Evolutionary conservation across 2,329 filamentous ascomycete genomes (phyloP), one percentile per base, ranked within the genome.

Genomic region (Tolypocladium sp.): DNA sequence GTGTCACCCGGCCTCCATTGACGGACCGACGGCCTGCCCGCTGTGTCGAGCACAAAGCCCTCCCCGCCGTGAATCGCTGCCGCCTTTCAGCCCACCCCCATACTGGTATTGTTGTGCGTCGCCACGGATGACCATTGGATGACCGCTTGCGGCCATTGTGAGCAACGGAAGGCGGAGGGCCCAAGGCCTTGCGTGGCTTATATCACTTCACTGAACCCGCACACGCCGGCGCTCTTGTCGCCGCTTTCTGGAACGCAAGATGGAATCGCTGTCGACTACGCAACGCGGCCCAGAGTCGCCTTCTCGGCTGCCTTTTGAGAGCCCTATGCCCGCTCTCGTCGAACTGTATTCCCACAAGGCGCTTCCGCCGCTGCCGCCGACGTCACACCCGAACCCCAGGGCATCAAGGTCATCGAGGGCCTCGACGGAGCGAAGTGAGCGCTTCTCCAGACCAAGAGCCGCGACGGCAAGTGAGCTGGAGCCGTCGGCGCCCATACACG

Each of bases 341-440:
- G 56, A 60, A 22, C 35, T 58, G 1, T 68, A 68, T 44, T 58
- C 64, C 13, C 58, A 61, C 46, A 64, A 60, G 38, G 60, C 66
- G 13, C 60, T 67, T 6, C 66, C 66, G 3, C 62, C 61, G 13
- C 55, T 66, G 22, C 65, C 65, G n/a, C 56, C 61, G 12, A 38
- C 52, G 25, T 22, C 58, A 9, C 38, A 22, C 22, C n/a, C 27
- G n/a, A 25, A 33, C n/a, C 52, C n/a, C 6, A 20, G 8, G 33
- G 44, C 17, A 22, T 56, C 46, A 3, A 25, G 22, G 8, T 20
- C 20, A 6, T 27, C 49, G 7, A 40, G 33, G 15, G 40, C 25
- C n/a, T 20, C 38, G 33, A 22, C 37, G 8, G 42, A 44, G 13
- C 25, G 13, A 6, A 4, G 15, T 5, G 53, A 42, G 22, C 35